Evolutionary conservation across 75 land plant species (phyloP).

Genomic region (Pinus taeda): DNA sequence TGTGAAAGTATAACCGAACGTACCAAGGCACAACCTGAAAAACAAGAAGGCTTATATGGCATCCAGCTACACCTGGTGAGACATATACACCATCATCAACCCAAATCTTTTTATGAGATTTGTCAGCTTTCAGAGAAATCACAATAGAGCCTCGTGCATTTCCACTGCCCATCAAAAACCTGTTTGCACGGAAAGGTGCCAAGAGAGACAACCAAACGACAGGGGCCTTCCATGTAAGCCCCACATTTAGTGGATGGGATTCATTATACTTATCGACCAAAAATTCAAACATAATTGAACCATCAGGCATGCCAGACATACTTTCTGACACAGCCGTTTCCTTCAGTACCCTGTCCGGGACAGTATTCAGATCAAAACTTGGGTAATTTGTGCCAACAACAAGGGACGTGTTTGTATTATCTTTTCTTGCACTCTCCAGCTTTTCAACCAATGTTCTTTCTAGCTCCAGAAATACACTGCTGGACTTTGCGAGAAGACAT

Average conservation of each 20-base stretch:
- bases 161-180: slow-evolving; percentile 95
- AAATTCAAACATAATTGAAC: slow-evolving; percentile 38
- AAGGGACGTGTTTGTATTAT: not conserved
- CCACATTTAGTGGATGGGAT: slow-evolving; percentile 61
- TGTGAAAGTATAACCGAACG: slow-evolving; percentile 84
- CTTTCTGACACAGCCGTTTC: slow-evolving; percentile 19
- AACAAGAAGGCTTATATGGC: slow-evolving; percentile 37
- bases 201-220: slow-evolving; percentile 51
- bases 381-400: slow-evolving; percentile 14
- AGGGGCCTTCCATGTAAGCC: slow-evolving; percentile 77
- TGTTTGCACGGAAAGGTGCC: slow-evolving; percentile 73
- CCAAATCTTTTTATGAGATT: slow-evolving; percentile 9
- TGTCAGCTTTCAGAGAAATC: slow-evolving; percentile 40
- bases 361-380: slow-evolving; percentile 40
- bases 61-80: slow-evolving; percentile 9
- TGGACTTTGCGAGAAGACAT: slow-evolving; percentile 82
- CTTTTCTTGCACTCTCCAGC: slow-evolving; percentile 20
- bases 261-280: slow-evolving; percentile 28
- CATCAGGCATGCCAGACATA: not conserved
- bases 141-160: slow-evolving; percentile 94
- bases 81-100: not conserved
- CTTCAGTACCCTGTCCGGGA: slow-evolving; percentile 45
- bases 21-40: slow-evolving; percentile 99
- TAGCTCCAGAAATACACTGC: slow-evolving; percentile 77
- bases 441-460: slow-evolving; percentile 53